phyloP scores from a whole-genome alignment of 805 yeast species.

The Ogataea pini region DNA sequence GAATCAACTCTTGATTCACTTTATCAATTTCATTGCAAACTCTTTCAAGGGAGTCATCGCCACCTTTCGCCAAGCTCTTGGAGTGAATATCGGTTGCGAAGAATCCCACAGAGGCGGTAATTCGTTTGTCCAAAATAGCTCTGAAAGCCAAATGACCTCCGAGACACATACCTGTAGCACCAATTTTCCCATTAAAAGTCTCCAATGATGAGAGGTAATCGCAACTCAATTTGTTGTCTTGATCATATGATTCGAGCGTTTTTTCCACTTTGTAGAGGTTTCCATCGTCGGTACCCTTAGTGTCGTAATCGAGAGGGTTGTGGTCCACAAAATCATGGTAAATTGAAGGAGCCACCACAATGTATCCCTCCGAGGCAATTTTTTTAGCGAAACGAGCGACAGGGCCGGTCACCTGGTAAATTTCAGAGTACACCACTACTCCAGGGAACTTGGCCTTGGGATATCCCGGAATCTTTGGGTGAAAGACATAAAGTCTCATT shows the following conservation, averaged over 20 bases:
- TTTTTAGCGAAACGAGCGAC: constrained; percentile 75
- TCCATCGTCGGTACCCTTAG: constrained; percentile 73
- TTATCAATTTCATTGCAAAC: constrained; percentile 51
- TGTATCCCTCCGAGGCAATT: constrained; percentile 78
- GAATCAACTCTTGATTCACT: constrained; percentile 51
- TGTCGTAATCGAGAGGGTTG: constrained; percentile 69
- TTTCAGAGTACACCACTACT: constrained; percentile 75
- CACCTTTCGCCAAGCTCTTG: constrained; percentile 64
- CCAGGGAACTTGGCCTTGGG: constrained; percentile 84
- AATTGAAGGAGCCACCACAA: constrained; percentile 76
- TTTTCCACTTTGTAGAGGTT: constrained; percentile 65
- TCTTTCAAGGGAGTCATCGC: constrained; percentile 66
- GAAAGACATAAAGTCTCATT: constrained; percentile 64
- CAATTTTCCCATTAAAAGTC: constrained; percentile 71
- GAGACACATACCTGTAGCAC: constrained; percentile 85
- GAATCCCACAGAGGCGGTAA: constrained; percentile 69
- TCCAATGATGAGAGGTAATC: constrained; percentile 58
- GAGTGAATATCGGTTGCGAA: constrained; percentile 81
- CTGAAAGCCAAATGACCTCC: constrained; percentile 84
- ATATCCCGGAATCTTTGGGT: constrained; percentile 69
- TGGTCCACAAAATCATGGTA: constrained; percentile 70
- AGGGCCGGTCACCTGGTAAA: constrained; percentile 83
- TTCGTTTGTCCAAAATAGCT: constrained; percentile 61
- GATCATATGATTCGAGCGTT: constrained; percentile 72
- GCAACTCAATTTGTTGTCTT: constrained; percentile 63